Conservation (phyloP, 2,329 filamentous ascomycete species). For the Claviceps pazoutovae region DNA sequence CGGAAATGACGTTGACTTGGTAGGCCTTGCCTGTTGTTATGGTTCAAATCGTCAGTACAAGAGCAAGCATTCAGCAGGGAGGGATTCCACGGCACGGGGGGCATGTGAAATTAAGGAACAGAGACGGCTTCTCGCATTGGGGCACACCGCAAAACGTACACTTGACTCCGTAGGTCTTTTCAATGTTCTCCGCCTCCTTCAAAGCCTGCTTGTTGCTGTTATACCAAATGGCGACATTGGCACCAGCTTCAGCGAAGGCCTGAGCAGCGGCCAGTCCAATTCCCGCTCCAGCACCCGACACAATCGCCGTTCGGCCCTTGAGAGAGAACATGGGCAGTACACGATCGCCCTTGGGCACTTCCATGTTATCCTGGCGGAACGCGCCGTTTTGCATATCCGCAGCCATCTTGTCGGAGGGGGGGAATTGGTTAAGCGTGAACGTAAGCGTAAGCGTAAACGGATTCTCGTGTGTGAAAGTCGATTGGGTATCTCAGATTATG, state of each 20-base stretch:
- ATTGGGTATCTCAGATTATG: no score
- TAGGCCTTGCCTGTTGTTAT: conserved; percentile 22
- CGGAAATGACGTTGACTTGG: conserved; percentile 44
- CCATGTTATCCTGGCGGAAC: conserved; percentile 45
- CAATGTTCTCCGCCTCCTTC: conserved; percentile 47
- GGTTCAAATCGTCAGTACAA: no score
- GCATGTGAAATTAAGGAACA: not conserved
- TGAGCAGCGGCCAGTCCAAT: conserved; percentile 53
- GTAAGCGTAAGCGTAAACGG: no score
- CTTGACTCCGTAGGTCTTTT: conserved; percentile 51
- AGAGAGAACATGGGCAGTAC: conserved; percentile 55
- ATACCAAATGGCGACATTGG: conserved; percentile 61
- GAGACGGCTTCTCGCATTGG: not conserved
- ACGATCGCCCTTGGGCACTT: conserved; percentile 29
- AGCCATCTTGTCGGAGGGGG: conserved; percentile 14
- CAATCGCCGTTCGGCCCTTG: conserved; percentile 55
- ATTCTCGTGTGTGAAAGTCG: no score
- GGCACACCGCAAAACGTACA: conserved; percentile 29
- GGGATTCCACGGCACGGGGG: not conserved
- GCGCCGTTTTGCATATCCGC: conserved; percentile 30
- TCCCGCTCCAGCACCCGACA: conserved; percentile 52
- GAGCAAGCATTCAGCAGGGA: not conserved
- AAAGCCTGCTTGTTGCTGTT: conserved; percentile 53
- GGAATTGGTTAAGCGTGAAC: no score
- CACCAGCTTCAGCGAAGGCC: conserved; percentile 53